These are phyloP conservation scores for Prunus mira DNA, from an alignment of 306 rosid genomes.

Conservation along the genomic window DNA sequence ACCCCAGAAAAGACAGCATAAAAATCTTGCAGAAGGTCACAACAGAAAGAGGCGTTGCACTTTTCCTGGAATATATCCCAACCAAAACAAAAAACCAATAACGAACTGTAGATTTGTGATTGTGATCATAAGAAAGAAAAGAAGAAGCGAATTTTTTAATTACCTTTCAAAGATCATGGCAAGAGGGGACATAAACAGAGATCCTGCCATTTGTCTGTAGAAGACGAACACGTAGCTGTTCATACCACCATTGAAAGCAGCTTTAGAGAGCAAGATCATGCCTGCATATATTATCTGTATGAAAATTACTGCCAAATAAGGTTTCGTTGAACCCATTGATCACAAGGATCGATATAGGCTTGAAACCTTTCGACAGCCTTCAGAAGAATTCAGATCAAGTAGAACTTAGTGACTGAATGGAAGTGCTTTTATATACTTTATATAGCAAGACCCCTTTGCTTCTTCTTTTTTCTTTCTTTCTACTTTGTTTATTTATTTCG, in stretches of 20 bases:
- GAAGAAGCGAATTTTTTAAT: neutral
- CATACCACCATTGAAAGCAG: constrained; percentile 51
- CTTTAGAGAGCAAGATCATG: constrained; percentile 48
- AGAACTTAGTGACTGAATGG: too few relatives aligned
- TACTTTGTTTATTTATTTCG: too few relatives aligned
- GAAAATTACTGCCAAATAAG: constrained; percentile 46
- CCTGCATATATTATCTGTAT: constrained; percentile 49
- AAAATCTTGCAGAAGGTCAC: constrained; percentile 52
- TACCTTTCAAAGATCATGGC: constrained; percentile 47
- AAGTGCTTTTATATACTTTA: too few relatives aligned
- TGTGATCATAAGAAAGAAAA: neutral
- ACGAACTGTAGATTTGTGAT: too few relatives aligned
- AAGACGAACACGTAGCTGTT: constrained; percentile 41
- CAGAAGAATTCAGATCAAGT: too few relatives aligned
- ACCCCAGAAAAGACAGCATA: constrained; percentile 52
- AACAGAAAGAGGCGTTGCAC: constrained; percentile 36
- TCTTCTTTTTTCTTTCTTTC: too few relatives aligned
- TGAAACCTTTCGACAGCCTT: too few relatives aligned
- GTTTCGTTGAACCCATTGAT: constrained; percentile 34
- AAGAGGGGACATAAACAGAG: constrained; percentile 41
- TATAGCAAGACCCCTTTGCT: too few relatives aligned
- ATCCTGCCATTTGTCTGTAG: constrained; percentile 45
- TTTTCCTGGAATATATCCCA: constrained; percentile 28
- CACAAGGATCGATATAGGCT: constrained; percentile 7
- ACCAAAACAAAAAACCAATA: neutral